Evolutionary conservation across 192 early-diverging fungal species (phyloP).

Genomic region (Mortierella claussenii): DNA sequence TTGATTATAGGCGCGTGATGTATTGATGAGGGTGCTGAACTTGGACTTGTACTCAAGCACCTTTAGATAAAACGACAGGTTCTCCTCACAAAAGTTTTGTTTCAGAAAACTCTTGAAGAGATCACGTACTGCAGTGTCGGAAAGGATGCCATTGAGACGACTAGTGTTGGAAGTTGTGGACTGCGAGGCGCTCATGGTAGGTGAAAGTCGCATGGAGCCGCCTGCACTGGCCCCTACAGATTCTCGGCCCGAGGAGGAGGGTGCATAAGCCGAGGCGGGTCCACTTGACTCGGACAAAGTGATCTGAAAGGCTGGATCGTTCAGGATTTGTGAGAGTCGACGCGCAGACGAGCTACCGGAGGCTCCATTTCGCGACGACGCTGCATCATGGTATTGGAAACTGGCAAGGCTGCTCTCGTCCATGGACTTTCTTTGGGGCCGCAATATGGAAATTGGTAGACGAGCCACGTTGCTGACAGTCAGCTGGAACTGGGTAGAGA

Average conservation of each 20-base stretch:
- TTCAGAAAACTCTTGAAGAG: constrained; percentile 73
- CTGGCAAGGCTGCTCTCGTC: constrained; percentile 22
- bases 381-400: constrained; percentile 10
- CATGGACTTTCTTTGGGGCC: constrained; percentile 4
- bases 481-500: constrained; percentile 42
- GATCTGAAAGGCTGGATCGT: constrained; percentile 44
- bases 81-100: constrained; percentile 78
- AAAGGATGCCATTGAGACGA: constrained; percentile 70
- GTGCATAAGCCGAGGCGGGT: constrained; percentile 22
- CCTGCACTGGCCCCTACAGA: constrained; percentile 7
- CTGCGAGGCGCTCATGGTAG: constrained; percentile 10
- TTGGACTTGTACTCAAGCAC: constrained; percentile 60
- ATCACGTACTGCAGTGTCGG: constrained; percentile 59
- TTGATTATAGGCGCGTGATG: constrained; percentile 12
- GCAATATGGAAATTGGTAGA: constrained; percentile 29
- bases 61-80: constrained; percentile 77
- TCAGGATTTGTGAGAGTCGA: constrained; percentile 41
- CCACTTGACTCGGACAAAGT: constrained; percentile 10
- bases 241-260: constrained; percentile 28
- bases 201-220: background rate
- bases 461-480: constrained; percentile 17
- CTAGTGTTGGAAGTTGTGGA: constrained; percentile 61
- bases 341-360: constrained; percentile 1
- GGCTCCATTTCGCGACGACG: background rate
- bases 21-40: constrained; percentile 46